Conservation (phyloP, 2,329 filamentous ascomycete genomes). For the Myriosclerotinia scirpicola region DNA sequence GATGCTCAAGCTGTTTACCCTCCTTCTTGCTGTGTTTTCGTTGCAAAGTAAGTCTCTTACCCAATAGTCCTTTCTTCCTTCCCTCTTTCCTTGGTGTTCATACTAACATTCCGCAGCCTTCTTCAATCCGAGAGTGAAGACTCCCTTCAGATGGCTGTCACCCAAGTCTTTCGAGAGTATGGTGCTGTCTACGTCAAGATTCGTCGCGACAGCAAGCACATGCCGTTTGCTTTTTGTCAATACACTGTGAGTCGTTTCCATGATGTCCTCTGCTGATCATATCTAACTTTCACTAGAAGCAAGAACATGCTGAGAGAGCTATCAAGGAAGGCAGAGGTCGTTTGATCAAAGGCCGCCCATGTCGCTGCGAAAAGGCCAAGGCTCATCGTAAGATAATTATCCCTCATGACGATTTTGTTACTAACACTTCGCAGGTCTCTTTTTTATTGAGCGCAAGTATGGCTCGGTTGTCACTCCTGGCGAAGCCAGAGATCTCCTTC, state of each 20-base stretch:
- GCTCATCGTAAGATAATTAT: constrained; percentile 52
- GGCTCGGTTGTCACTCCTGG: constrained; percentile 44
- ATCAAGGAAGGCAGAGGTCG: constrained; percentile 49
- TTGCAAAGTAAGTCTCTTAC: constrained; percentile 58
- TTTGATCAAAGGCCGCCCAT: constrained; percentile 55
- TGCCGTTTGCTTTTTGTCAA: constrained; percentile 66
- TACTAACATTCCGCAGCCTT: constrained; percentile 45
- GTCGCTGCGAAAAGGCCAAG: constrained; percentile 59
- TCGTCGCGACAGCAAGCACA: constrained; percentile 56
- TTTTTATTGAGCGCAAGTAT: constrained; percentile 48
- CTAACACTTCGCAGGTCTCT: constrained; percentile 46
- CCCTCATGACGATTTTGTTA: constrained; percentile 2
- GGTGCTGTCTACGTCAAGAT: constrained; percentile 64
- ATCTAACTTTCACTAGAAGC: constrained; percentile 45
- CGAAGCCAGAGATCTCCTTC: constrained; percentile 49
- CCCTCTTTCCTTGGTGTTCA: background rate
- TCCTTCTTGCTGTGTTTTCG: constrained; percentile 60
- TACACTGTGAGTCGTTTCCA: constrained; percentile 53
- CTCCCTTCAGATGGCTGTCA: constrained; percentile 54
- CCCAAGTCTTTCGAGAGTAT: constrained; percentile 52
- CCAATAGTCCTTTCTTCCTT: background rate
- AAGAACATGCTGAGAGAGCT: constrained; percentile 51
- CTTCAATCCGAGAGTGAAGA: constrained; percentile 51
- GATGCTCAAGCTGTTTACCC: constrained; percentile 42
- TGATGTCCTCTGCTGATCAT: background rate